Conservation (phyloP, 257 asterid genomes). For the Paraleonurus japonicus region DNA sequence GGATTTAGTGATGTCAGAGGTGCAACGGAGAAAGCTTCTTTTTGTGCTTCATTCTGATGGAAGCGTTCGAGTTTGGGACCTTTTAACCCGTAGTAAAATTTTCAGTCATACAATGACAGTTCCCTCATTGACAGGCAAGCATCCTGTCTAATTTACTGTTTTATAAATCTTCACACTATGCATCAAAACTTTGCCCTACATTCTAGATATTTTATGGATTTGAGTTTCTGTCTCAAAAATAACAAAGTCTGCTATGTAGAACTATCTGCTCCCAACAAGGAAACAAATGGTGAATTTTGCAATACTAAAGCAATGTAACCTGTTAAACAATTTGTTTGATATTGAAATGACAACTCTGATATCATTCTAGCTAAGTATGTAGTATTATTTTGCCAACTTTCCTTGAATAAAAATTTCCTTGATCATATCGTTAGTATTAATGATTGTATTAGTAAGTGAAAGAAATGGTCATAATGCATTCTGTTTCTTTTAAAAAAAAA, state of each 20-base stretch:
- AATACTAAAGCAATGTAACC: not conserved
- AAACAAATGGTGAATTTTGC: not conserved
- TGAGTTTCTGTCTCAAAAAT: not conserved
- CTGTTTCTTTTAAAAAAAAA: not conserved
- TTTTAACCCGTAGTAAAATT: constrained; percentile 50
- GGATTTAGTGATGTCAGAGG: constrained; percentile 66
- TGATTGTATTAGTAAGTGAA: not conserved
- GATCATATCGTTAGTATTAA: not conserved
- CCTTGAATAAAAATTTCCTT: not conserved
- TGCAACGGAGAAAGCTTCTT: constrained; percentile 54
- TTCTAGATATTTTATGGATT: constrained; percentile 11
- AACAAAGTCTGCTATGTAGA: not conserved
- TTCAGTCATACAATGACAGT: constrained; percentile 54
- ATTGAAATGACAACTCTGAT: not conserved
- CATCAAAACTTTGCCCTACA: constrained; percentile 3
- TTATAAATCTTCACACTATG: not conserved
- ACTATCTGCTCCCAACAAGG: not conserved
- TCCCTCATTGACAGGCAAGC: constrained; percentile 55
- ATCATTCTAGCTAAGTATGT: no score
- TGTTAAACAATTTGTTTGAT: not conserved
- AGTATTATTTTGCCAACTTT: not conserved
- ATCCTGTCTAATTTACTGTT: constrained; percentile 16
- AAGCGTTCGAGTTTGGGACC: constrained; percentile 79
- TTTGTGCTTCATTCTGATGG: constrained; percentile 95
- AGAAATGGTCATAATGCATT: not conserved